Base-by-base conservation (phyloP, 352 stramenopile genomes). In the Phytophthora citricola region DNA sequence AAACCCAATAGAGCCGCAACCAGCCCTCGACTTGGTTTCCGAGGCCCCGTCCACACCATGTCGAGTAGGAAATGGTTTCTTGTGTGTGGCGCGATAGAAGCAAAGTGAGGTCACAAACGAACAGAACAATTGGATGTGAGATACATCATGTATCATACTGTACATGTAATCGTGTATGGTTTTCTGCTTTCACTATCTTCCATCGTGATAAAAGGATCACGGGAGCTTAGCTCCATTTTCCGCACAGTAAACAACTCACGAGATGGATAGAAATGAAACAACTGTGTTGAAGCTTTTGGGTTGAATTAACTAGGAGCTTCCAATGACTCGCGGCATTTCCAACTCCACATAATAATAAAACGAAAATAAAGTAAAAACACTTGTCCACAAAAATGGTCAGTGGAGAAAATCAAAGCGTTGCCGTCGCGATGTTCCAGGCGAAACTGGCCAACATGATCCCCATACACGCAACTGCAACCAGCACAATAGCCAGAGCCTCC, bases 351-450 rank as follows among this genome's bases (percentile, higher is more conserved):
- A 55, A 73, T 73, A 60, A 58, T 66, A 69, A 60, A 69, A 61
- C 2, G 26, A 69, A 71, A 48, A 61, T 69, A 59, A 69, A 65
- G 50, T 58, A 58, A 56, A 54, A 38, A 47, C 54, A 34, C 29
- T 34, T 48, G 20, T 32, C 49, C 48, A 66, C 34, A 46, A 66
- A 60, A 66, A 44, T 49, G 22, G 29, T 22, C 57, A 39, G 38
- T 29, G 24, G 27, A 45, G 27, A 44, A 34, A 24, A 39, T 73
- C 54, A 71, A 34, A 60, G 48, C 40, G 56, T 61, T 45, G 58
- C 63, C 38, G 60, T n/a, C 15, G 66, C 70, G 20, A 78, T 66
- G 43, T 72, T 78, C 66, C 60, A 75, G n/a, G 57, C 65, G 50
- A 75, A 58, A 54, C 70, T 69, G 1, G 56, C 70, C 56, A 75